A percentile compares a stretch with the other conserved stretches of the same genome.
Conservation (phyloP, 1,284 basidiomycete genomes). For the Boletus holoroseus region DNA sequence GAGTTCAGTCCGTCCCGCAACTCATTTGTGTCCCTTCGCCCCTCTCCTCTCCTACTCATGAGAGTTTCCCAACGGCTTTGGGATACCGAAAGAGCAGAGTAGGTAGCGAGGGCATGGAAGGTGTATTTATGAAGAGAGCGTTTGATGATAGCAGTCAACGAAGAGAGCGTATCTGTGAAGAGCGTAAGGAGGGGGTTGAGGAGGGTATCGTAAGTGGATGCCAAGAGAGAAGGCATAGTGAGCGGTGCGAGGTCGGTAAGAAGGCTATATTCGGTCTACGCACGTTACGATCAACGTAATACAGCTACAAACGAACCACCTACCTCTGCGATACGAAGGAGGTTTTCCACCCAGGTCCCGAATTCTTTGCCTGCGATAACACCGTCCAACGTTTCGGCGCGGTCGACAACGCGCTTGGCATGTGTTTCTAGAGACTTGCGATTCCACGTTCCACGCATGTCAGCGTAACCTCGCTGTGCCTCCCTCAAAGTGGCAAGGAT, state of each 20-base stretch:
- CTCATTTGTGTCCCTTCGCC: slow-evolving; percentile 55
- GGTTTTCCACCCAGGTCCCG: slow-evolving; percentile 57
- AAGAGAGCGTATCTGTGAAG: slow-evolving; percentile 56
- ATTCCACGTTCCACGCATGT: slow-evolving; percentile 75
- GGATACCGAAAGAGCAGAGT: slow-evolving; percentile 48
- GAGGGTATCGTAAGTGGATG: slow-evolving; percentile 54
- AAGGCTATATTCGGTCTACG: slow-evolving; percentile 51
- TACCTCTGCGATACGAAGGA: slow-evolving; percentile 61
- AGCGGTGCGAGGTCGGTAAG: slow-evolving; percentile 59
- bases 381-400: slow-evolving; percentile 59
- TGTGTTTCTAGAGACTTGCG: slow-evolving; percentile 66
- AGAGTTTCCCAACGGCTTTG: slow-evolving; percentile 64
- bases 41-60: slow-evolving; percentile 40
- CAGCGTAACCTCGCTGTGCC: slow-evolving; percentile 73
- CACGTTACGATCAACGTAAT: background rate
- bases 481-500: slow-evolving; percentile 64
- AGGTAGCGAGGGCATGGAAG: slow-evolving; percentile 71
- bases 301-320: slow-evolving; percentile 16
- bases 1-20: slow-evolving; percentile 61
- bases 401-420: slow-evolving; percentile 60
- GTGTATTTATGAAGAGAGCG: slow-evolving; percentile 79
- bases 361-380: slow-evolving; percentile 62
- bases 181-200: slow-evolving; percentile 58
- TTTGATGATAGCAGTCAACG: slow-evolving; percentile 66
- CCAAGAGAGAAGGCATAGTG: slow-evolving; percentile 41